Evolutionary conservation across 345 rosid species (phyloP).

Genomic region (Erysimum cheiranthoides): DNA sequence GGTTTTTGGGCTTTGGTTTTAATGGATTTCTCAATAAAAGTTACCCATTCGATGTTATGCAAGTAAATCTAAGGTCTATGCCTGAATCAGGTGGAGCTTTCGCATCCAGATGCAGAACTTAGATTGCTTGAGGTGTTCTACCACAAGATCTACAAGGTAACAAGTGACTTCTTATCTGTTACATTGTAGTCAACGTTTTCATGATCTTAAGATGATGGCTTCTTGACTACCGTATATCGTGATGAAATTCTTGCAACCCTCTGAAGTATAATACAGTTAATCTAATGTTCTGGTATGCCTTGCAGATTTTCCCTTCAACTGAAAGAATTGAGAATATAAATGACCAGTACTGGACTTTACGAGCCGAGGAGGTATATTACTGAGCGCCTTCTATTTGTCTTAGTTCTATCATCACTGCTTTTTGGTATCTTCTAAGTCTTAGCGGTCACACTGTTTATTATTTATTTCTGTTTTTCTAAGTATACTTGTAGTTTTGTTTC

Average conservation of each 20-base stretch:
- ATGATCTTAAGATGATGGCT: conserved; percentile 7
- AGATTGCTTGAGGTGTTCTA: conserved; percentile 90
- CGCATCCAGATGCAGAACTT: conserved; percentile 86
- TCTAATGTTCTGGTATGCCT: not conserved
- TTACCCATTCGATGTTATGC: conserved; percentile 25
- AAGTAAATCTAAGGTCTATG: conserved; percentile 25
- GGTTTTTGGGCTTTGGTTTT: conserved; percentile 13
- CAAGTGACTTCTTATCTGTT: conserved; percentile 15
- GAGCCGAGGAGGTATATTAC: conserved; percentile 89
- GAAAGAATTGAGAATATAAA: conserved; percentile 95
- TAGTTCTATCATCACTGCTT: not conserved
- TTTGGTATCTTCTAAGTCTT: conserved; percentile 9
- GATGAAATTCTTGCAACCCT: conserved; percentile 17
- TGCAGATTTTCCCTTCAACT: conserved; percentile 83
- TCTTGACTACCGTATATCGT: conserved; percentile 1
- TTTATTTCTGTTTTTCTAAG: not conserved
- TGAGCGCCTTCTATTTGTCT: not conserved
- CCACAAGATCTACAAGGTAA: conserved; percentile 95
- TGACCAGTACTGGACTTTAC: conserved; percentile 95
- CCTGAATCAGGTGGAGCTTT: conserved; percentile 82
- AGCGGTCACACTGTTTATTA: not conserved
- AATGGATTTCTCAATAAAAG: not conserved
- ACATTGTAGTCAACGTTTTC: conserved; percentile 20
- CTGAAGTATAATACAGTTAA: conserved; percentile 17
- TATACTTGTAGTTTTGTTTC: not conserved